Base-by-base conservation (phyloP, 352 stramenopile species). In the Achlya hypogyna region DNA sequence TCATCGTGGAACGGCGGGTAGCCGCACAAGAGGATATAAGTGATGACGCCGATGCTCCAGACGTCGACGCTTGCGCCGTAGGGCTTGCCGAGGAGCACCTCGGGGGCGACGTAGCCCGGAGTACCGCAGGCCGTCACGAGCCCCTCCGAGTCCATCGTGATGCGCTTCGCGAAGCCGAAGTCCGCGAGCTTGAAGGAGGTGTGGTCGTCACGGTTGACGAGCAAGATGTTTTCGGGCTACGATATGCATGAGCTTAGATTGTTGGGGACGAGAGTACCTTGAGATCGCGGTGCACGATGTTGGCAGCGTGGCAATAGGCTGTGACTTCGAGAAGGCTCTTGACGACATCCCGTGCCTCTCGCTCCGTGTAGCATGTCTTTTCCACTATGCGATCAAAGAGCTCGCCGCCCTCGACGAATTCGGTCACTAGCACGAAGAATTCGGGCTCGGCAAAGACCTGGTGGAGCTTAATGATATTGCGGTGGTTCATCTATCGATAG, bases 381-480 rank as follows among this genome's bases (percentile, higher is more conserved):
- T 90, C 79, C 18, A 96, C 86, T 63, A 96, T 96, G 32, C 88
- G 87, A 51, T 96, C 87, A 69, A 96, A 96, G 45, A 96, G 80
- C 69, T 96, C 88, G 16, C 88, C 88, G 40, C 88, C 88, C 31
- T 82, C 74, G 1, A 95, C 77, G 53, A 93, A 92, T 71, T 96
- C 88, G 6, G 84, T 95, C 14, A 96, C 84, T 25, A 96, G 71
- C 71, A 94, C 95, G 69, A 93, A 95, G 71, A 89, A 87, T 23
- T 96, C 88, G 2, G 76, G 76, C 47, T 96, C 89, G 43, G 90
- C 76, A 54, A 95, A 98, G 70, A 97, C 95, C 60, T 96, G 91
- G 35, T 92, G 73, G 16, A 97, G 77, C 53, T 75, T 82, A 78
- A 97, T 95, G 69, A 97, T 96, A 71, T 97, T 88, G 14, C 80